These are phyloP conservation scores for Silene uniflora DNA, from an alignment of 148 eudicot species.

Conservation along the genomic window DNA sequence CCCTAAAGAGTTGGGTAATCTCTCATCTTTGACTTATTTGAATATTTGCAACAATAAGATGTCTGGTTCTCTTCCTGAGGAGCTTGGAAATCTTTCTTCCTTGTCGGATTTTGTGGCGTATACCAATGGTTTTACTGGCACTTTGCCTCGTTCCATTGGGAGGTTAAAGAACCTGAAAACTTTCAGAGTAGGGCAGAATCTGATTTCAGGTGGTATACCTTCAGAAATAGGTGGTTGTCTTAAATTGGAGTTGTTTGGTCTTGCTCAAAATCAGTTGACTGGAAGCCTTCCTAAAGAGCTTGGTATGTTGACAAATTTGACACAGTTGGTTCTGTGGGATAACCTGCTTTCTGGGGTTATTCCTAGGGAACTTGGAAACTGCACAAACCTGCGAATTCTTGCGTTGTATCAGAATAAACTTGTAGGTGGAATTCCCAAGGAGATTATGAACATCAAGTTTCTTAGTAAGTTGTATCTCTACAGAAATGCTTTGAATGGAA, in stretches of 20 bases:
- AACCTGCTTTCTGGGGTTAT: conserved; percentile 62
- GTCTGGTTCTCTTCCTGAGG: conserved; percentile 39
- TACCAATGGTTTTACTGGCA: conserved; percentile 29
- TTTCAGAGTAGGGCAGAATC: conserved; percentile 33
- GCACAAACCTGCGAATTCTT: conserved; percentile 51
- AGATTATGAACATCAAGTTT: conserved; percentile 49
- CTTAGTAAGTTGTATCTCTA: conserved; percentile 52
- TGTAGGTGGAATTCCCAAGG: conserved; percentile 68
- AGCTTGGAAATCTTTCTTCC: conserved; percentile 34
- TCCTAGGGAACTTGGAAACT: conserved; percentile 66
- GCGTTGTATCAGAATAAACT: conserved; percentile 75
- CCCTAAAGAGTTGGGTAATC: conserved; percentile 28
- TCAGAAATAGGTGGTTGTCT: conserved; percentile 31
- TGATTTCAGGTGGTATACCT: conserved; percentile 40
- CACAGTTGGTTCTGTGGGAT: conserved; percentile 62
- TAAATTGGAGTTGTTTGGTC: conserved; percentile 31
- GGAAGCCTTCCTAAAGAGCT: conserved; percentile 36
- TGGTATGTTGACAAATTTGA: conserved; percentile 39
- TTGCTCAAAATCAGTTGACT: conserved; percentile 33
- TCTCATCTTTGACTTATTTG: conserved; percentile 27
- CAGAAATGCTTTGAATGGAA: conserved; percentile 62
- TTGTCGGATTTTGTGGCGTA: conserved; percentile 25
- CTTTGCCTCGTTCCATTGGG: conserved; percentile 38
- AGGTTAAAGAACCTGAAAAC: conserved; percentile 30
- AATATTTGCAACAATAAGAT: conserved; percentile 30